A percentile compares a stretch with the other conserved stretches of the same genome.
phyloP scores from a whole-genome alignment of 495 filamentous ascomycete genomes.

The Penicillium turbatum region DNA sequence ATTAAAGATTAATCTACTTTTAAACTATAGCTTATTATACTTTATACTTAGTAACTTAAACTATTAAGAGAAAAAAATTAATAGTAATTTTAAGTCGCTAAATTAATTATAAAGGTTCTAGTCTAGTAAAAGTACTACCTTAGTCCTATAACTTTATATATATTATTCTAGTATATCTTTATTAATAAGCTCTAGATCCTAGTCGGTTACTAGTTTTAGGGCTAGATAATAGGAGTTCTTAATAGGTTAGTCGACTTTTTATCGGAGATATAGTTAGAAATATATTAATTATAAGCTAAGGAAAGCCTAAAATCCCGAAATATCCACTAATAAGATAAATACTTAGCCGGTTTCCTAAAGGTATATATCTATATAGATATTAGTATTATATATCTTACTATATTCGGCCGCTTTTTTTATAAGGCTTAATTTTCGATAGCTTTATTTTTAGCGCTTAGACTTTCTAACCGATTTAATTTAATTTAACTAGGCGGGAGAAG shows the following conservation, averaged over 20 bases:
- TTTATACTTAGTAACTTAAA: no score
- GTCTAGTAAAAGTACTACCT: not conserved
- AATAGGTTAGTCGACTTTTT: not conserved
- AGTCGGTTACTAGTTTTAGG: not conserved
- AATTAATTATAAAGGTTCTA: not conserved
- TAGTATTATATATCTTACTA: constrained; percentile 11
- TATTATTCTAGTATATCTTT: not conserved
- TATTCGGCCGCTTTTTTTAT: constrained; percentile 12
- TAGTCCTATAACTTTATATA: not conserved
- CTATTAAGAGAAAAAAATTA: no score
- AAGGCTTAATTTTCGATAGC: constrained; percentile 6
- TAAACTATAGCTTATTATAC: no score
- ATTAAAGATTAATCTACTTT: no score
- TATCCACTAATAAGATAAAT: constrained; percentile 11
- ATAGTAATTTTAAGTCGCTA: no score
- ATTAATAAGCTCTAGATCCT: not conserved
- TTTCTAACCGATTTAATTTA: not conserved
- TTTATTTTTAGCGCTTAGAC: constrained; percentile 4
- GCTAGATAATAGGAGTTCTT: constrained; percentile 6
- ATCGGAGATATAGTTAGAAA: not conserved
- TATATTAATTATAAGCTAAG: constrained; percentile 7
- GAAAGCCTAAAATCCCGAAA: constrained; percentile 11
- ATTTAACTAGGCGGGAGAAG: not conserved
- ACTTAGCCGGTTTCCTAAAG: constrained; percentile 15
- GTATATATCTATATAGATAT: constrained; percentile 13